Evolutionary conservation across 192 early-diverging fungal genomes (phyloP).

Genomic region (Coemansia sp.): DNA sequence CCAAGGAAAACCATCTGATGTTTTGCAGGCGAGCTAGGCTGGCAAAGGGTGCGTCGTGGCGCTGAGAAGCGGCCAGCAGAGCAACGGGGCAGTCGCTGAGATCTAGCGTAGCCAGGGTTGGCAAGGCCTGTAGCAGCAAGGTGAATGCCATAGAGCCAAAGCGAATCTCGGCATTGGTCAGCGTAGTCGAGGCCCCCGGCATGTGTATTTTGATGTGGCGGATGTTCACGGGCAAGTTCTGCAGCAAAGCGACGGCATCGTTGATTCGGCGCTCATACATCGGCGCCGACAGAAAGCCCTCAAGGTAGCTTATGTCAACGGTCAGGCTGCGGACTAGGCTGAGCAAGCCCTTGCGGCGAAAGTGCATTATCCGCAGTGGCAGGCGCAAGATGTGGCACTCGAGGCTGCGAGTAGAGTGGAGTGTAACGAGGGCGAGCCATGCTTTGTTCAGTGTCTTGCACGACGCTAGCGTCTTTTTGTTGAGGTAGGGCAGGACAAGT

Average conservation of each 20-base stretch:
- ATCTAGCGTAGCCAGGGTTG: conserved; percentile 28
- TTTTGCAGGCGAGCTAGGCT: conserved; percentile 17
- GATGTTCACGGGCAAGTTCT: conserved; percentile 15
- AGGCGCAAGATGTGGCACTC: conserved; percentile 45
- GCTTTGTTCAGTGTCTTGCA: conserved; percentile 42
- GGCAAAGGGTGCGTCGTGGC: conserved; percentile 3
- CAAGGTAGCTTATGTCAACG: conserved; percentile 43
- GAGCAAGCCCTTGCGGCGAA: conserved; percentile 36
- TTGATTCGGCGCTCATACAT: conserved; percentile 42
- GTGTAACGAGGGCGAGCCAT: conserved; percentile 36
- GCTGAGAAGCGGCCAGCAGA: conserved; percentile 11
- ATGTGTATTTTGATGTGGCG: conserved; percentile 40
- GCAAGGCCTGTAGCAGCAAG: conserved; percentile 27
- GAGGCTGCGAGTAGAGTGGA: conserved; percentile 37
- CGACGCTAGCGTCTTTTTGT: conserved; percentile 14
- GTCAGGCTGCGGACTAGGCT: conserved; percentile 33
- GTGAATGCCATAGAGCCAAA: conserved; percentile 32
- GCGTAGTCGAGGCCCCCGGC: conserved; percentile 18
- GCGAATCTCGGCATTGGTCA: conserved; percentile 36
- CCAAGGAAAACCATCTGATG: conserved; percentile 44
- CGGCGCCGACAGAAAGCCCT: conserved; percentile 39
- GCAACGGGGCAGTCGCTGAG: conserved; percentile 42
- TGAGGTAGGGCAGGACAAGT: conserved; percentile 37
- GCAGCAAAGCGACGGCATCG: conserved; percentile 21
- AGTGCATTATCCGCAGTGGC: conserved; percentile 43